Evolutionary conservation across 202 grass and related monocot species (phyloP).

Genomic region (Carex sylvatica): DNA sequence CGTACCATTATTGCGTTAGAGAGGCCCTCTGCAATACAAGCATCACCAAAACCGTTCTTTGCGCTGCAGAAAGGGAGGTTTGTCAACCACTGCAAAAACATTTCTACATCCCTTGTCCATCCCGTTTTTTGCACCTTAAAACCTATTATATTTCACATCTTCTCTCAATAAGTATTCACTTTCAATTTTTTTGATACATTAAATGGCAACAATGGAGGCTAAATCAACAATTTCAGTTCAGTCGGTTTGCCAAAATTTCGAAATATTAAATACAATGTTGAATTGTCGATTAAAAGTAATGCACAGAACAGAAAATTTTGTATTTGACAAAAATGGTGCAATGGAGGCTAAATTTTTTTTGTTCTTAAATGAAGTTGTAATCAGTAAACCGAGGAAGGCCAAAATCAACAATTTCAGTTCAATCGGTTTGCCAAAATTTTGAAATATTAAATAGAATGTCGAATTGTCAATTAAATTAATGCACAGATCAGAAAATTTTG

Average conservation of each 20-base stretch:
- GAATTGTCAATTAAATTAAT: too few relatives aligned
- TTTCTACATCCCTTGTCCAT: constrained; percentile 84
- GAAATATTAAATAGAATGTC: too few relatives aligned
- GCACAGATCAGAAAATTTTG: too few relatives aligned
- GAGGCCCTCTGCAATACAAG: constrained; percentile 84
- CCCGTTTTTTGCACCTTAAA: constrained; percentile 76
- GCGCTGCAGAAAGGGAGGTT: constrained; percentile 73
- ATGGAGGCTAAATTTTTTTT: background rate
- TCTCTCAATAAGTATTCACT: background rate
- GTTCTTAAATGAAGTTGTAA: background rate
- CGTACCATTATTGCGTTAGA: constrained; percentile 74
- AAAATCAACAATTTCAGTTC: background rate
- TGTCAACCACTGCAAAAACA: constrained; percentile 74
- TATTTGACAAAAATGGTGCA: background rate
- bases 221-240: too few relatives aligned
- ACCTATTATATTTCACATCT: constrained; percentile 34
- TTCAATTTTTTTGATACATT: background rate
- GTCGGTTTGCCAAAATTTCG: too few relatives aligned
- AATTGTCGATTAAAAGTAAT: too few relatives aligned
- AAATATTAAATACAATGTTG: too few relatives aligned
- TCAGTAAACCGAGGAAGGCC: background rate
- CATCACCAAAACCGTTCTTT: constrained; percentile 78
- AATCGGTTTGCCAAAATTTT: background rate
- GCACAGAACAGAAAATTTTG: too few relatives aligned
- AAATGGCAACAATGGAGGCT: background rate